Evolutionary conservation across 2,329 filamentous ascomycete species (phyloP), one percentile per base, ranked within the genome.

Genomic region (Claviceps arundinis): DNA sequence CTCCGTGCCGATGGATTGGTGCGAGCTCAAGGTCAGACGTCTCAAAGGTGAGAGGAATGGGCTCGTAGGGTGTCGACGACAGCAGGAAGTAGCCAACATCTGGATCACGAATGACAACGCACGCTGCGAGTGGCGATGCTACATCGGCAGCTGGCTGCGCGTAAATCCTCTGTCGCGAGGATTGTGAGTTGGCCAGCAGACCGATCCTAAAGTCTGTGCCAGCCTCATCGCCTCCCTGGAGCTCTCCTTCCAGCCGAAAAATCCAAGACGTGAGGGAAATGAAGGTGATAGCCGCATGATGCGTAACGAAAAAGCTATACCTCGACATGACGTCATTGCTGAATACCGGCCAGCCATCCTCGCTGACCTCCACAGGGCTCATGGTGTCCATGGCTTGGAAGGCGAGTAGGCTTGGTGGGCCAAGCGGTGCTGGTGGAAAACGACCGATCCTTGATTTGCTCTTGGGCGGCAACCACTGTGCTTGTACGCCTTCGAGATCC

Each of bases 21-120:
- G 62, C 61, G 34, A 75, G 67, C 37, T 77, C 74, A 13, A 73
- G 67, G 37, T 81, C 78, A 1, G 80, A 78, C 0, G 71, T 67
- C 19, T 84, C 81, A 55, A 84, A 82, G 2, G 71, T 71, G n/a
- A 84, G 58, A 16, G 75, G 73, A 8, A 84, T 66, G 1, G 81
- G 77, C 38, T 80, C 76, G 54, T 76, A 74, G 9, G 75, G 71
- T 1, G 77, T 82, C 7, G 78, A 71, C 7, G 80, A 82, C 24
- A 84, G 68, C 11, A 84, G 64, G 50, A 83, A 79, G 58, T 83
- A 82, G 51, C 81, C 81, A 24, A 84, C 70, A 60, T 84, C 81
- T 2, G 80, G 77, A 56, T 84, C 80, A 22, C 71, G 71, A 51
- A 84, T 72, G 7, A 75, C 70, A 42, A 72, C 70, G 52, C 73